Evolutionary conservation across 495 filamentous ascomycete genomes (phyloP).

Genomic region (Penicillium flavigenum): DNA sequence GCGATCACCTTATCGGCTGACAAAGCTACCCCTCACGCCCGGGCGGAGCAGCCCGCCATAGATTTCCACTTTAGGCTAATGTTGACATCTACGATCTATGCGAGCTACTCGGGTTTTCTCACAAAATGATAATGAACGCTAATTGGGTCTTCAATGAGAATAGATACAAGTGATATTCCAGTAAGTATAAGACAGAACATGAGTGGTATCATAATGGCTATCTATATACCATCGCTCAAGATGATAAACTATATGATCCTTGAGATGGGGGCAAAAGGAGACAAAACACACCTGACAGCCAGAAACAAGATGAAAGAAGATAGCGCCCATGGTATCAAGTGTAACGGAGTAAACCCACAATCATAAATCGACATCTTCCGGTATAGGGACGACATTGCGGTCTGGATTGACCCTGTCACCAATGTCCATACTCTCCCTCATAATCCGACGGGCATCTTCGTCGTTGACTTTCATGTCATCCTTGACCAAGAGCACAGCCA

Average conservation of each 20-base stretch:
- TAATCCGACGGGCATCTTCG: constrained; percentile 62
- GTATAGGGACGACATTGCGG: constrained; percentile 51
- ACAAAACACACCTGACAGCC: neutral
- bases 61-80: neutral
- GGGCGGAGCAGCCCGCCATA: neutral
- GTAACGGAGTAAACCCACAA: neutral
- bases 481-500: constrained; percentile 72
- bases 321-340: neutral
- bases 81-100: neutral
- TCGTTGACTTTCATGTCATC: constrained; percentile 77
- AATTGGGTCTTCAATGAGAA: neutral
- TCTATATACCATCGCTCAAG: constrained; percentile 4
- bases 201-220: constrained; percentile 9
- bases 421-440: constrained; percentile 72
- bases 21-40: constrained; percentile 7
- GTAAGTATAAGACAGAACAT: neutral
- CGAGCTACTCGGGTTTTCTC: neutral
- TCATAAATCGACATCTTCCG: constrained; percentile 11
- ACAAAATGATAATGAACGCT: neutral
- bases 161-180: neutral
- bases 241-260: neutral
- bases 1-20: constrained; percentile 12
- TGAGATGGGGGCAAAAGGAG: neutral
- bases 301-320: neutral
- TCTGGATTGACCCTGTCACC: constrained; percentile 74